Evolutionary conservation across 176 grass and related monocot species (phyloP), one percentile per base, ranked within the genome.

Genomic region (Pontederia crassipes): DNA sequence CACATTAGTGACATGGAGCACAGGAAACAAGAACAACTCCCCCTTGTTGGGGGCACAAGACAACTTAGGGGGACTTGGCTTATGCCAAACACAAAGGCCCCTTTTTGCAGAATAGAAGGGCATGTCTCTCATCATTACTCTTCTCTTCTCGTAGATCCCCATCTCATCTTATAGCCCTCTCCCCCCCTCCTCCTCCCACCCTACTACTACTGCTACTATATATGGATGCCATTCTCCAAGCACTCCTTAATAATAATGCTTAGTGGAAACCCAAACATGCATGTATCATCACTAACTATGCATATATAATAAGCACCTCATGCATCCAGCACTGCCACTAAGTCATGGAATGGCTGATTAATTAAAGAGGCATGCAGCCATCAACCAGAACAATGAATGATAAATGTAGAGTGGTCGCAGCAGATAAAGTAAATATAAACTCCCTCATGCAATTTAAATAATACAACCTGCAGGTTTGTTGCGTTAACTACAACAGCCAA

Each of bases 11-110:
- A 61, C 74, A 79, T 70, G 78, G 75, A 73, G 28, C 89, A 86
- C 85, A 80, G 77, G 82, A 89, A 85, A 86, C 89, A 89, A 84
- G 82, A 88, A 69, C 81, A 75, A 78, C 14, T 75, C 71, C 58
- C 67, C 80, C 76, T 75, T 49, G 72, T 59, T 80, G 74, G 74
- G 71, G 86, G 74, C 71, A 78, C 69, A 79, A 69, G 53, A 59
- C 58, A 57, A n/a, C n/a, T n/a, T n/a, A 45, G 45, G 45, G 50
- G 17, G 17, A 53, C 72, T 29, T 18, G 69, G 29, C 29, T 75
- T 45, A 64, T 29, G 1, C 69, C 32, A 74, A 77, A 51, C 65
- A 40, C 65, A 50, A 57, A 77, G 64, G 72, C 54, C 28, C 6
- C 52, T 45, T 68, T 54, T 54, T 68, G 84, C 68, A 69, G 49